Evolutionary conservation across 148 eudicot genomes (phyloP), one percentile per base, ranked within the genome.

Genomic region (Drosera capensis): DNA sequence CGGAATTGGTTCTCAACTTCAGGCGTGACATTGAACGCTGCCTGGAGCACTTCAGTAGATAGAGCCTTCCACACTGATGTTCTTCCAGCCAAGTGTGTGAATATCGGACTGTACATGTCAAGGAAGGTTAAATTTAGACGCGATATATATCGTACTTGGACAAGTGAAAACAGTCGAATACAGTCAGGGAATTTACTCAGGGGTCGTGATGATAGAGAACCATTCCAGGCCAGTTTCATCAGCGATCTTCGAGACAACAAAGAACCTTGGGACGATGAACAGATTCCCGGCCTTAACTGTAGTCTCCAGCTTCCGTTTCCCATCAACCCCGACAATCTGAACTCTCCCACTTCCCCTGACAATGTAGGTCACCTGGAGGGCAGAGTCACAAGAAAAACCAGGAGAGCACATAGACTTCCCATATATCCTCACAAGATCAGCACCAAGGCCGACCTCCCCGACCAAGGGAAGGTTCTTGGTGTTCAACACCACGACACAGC

Each of bases 381-480:
- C 96, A 0, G 94, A 82, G 49, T 86, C 96, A 44, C 94, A 82
- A 0, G 94, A 82, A 50, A 86, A 86, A 2, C 86, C 92, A 0
- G 95, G 95, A 20, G 83, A 78, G 56, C 90, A 86, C 95, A 81
- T 80, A 4, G 94, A 74, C 28, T 58, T 64, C 1, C 75, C 75
- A 25, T 86, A 66, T 26, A 86, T 26, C 66, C 68, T 86, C 29
- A 81, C 93, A 35, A 81, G 73, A 55, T 86, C 96, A 23, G 83
- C 93, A 2, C 93, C 93, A 4, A 86, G 68, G 0, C 96, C 87
- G 11, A 78, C 80, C 50, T 81, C 84, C 14, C 81, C 87, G 2
- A 82, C 94, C 72, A 86, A 67, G 0, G 96, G 96, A 73, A 86
- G 64, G 57, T 86, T 86, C 75, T 78, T 81, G 7, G 94, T 78